phyloP scores from a whole-genome alignment of 176 grass and related monocot genomes.

The Carex pumila region DNA sequence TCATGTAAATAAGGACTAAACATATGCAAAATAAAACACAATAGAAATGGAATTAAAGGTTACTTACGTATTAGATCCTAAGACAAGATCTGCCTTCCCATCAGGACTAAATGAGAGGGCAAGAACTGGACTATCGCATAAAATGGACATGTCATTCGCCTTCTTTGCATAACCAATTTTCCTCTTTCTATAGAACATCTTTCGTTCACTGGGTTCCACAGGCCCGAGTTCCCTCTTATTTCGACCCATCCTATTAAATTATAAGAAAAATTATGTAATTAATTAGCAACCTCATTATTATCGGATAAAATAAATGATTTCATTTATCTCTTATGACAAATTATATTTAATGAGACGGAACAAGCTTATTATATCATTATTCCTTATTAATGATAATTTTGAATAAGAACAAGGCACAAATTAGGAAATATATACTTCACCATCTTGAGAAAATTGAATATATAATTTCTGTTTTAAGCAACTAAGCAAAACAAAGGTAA shows the following conservation, averaged over 20 bases:
- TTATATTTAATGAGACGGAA: too few species aligned
- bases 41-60: background rate
- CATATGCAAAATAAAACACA: background rate
- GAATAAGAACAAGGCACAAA: too few species aligned
- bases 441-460: too few species aligned
- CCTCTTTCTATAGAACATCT: too few species aligned
- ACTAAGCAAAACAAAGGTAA: too few species aligned
- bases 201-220: background rate
- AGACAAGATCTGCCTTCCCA: background rate
- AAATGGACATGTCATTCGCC: background rate
- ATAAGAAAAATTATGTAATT: too few species aligned
- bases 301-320: background rate
- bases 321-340: too few species aligned
- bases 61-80: background rate
- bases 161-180: background rate
- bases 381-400: too few species aligned
- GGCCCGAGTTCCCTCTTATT: background rate
- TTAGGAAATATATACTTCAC: too few species aligned
- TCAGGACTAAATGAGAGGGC: background rate
- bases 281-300: background rate
- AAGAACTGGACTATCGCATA: background rate
- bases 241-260: background rate
- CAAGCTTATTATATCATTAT: too few species aligned
- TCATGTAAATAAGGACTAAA: background rate
- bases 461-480: too few species aligned